Percentiles rank a stretch among this genome's conserved stretches.
Evolutionary conservation across 2,329 filamentous ascomycete species (phyloP).

Genomic region (Aspergillus sp.): DNA sequence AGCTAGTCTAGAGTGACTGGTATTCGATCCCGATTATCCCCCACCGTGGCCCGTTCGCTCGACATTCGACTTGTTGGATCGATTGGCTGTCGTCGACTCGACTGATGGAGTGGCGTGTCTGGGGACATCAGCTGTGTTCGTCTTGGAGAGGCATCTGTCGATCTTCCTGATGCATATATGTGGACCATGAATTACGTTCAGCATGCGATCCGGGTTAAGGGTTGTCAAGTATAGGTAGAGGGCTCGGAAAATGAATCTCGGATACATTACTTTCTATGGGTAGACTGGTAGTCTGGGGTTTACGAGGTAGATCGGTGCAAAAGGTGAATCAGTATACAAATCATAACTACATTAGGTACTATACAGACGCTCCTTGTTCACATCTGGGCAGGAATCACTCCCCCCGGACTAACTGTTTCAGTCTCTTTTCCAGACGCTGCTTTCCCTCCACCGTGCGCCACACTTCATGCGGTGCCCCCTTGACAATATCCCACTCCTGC

Average conservation of each 20-base stretch:
- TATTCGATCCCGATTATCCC: constrained; percentile 7
- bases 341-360: no score
- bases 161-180: background rate
- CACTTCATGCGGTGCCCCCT: constrained; percentile 79
- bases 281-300: background rate
- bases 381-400: background rate
- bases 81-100: background rate
- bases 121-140: background rate
- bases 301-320: no score
- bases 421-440: constrained; percentile 72
- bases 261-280: background rate
- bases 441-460: constrained; percentile 76
- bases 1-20: constrained; percentile 53
- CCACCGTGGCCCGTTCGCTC: constrained; percentile 2
- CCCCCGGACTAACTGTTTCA: constrained; percentile 63
- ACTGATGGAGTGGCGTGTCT: background rate
- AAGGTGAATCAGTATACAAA: no score
- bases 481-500: constrained; percentile 80
- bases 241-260: background rate
- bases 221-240: background rate
- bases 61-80: background rate
- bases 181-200: background rate
- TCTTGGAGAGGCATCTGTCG: background rate
- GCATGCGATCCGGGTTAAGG: background rate
- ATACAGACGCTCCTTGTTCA: background rate